Evolutionary conservation across 2,329 filamentous ascomycete species (phyloP), one percentile per base, ranked within the genome.

Genomic region (Aspergillus aculeatinus): DNA sequence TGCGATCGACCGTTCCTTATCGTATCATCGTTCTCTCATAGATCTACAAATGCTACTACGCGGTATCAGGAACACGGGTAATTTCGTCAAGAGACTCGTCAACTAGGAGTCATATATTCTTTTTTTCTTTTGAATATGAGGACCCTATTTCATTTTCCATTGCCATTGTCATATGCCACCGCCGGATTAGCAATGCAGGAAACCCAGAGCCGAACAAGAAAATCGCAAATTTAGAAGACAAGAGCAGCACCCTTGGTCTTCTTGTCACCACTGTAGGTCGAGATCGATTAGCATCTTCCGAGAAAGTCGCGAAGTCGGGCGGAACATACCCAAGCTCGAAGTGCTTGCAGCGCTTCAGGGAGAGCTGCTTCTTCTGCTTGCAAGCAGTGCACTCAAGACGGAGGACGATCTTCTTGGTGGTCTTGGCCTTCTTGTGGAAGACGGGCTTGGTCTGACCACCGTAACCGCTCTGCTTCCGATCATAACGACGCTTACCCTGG

Each of bases 381-480:
- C 95, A 99, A 74, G 84, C 81, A 78, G 92, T 94, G 87, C 95
- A 99, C 83, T 99, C 95, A 82, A 99, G 85, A 85, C 95, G 89
- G 82, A 99, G 85, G 77, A 99, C 96, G 76, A 99, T 90, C 90
- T 99, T 99, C 91, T 99, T 99, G 80, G 95, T 99, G 74, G 95
- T 99, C 91, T 99, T 99, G 72, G 95, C 95, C 87, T 97, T 98
- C 90, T 98, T 99, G 91, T 98, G 95, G 91, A 98, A 99, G 79
- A 99, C 93, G 75, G 96, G 95, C 87, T 99, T 99, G 78, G 95
- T 99, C 87, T 99, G 95, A 93, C 95, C 95, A 91, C 95, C 95
- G 80, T 97, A 98, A 91, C 94, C 94, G 81, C 89, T 92, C 86
- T 98, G 94, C 87, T 98, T 98, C 80, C 92, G 88, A 85, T 96